These are phyloP conservation scores for Streptanthus diversifolius DNA, from an alignment of 345 rosid genomes.

Conservation along the genomic window DNA sequence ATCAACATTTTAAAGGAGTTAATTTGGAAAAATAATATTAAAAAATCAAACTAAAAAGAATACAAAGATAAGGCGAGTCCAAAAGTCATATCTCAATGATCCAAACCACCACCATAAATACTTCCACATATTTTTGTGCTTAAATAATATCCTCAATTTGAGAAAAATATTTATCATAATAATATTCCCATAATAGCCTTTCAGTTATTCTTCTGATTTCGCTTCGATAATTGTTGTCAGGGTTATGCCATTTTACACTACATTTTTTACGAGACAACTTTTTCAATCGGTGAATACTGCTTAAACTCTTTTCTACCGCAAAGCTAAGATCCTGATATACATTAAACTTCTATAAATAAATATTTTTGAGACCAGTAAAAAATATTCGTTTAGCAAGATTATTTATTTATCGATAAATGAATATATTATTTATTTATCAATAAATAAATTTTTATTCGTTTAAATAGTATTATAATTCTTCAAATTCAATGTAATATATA, in stretches of 20 bases:
- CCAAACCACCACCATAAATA: constrained; percentile 36
- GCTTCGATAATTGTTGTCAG: neutral
- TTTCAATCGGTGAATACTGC: neutral
- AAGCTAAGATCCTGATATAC: neutral
- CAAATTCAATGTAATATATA: too few relatives aligned
- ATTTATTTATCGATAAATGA: too few relatives aligned
- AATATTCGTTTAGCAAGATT: too few relatives aligned
- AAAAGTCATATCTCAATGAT: constrained; percentile 30
- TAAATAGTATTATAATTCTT: too few relatives aligned
- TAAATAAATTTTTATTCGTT: too few relatives aligned
- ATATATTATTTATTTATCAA: too few relatives aligned
- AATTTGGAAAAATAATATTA: constrained; percentile 12
- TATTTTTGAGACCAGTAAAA: too few relatives aligned
- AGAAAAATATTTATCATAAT: neutral
- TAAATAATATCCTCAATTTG: neutral
- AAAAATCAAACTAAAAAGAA: constrained; percentile 14
- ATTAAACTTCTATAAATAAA: too few relatives aligned
- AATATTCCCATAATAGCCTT: neutral
- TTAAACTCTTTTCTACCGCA: neutral
- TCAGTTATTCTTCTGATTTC: neutral
- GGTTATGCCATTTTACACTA: neutral
- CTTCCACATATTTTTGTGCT: constrained; percentile 22
- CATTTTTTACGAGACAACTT: neutral
- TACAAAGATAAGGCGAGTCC: constrained; percentile 33
- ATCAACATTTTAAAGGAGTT: constrained; percentile 17